A percentile compares a stretch with the other conserved stretches of the same genome.
Evolutionary conservation across 2,329 filamentous ascomycete species (phyloP).

Genomic region (Talaromyces albobiverticillius): DNA sequence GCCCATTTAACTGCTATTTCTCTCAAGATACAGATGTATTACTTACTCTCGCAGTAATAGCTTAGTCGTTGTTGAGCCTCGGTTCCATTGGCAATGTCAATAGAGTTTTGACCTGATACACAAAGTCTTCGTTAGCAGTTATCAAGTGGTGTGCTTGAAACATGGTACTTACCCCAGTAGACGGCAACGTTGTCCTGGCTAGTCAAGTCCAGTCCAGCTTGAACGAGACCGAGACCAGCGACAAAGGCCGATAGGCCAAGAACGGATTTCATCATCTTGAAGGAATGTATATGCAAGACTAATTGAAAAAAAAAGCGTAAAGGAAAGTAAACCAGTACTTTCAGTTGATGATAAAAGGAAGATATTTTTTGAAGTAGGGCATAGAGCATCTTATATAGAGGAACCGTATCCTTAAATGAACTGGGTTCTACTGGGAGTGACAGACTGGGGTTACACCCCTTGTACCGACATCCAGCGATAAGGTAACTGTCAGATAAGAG

Average conservation of each 20-base stretch:
- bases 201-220: constrained; percentile 42
- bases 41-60: constrained; percentile 51
- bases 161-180: constrained; percentile 56
- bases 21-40: constrained; percentile 24
- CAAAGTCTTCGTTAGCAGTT: neutral
- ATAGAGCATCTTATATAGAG: neutral
- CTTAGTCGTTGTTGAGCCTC: constrained; percentile 55
- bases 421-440: too few relatives aligned
- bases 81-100: constrained; percentile 45
- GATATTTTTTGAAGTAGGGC: too few relatives aligned
- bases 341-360: too few relatives aligned
- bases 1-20: neutral
- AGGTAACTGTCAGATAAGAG: neutral
- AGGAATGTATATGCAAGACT: too few relatives aligned
- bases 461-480: neutral
- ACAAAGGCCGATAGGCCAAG: neutral
- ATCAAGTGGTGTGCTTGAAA: neutral
- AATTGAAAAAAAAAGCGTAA: neutral
- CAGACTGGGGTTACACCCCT: neutral
- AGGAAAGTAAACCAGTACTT: neutral
- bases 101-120: constrained; percentile 56
- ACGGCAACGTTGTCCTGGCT: constrained; percentile 57
- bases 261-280: neutral
- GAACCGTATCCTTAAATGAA: too few relatives aligned
- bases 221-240: constrained; percentile 24